Conservation (phyloP, 208 protist genomes). For the Acanthamoeba lenticulata region DNA sequence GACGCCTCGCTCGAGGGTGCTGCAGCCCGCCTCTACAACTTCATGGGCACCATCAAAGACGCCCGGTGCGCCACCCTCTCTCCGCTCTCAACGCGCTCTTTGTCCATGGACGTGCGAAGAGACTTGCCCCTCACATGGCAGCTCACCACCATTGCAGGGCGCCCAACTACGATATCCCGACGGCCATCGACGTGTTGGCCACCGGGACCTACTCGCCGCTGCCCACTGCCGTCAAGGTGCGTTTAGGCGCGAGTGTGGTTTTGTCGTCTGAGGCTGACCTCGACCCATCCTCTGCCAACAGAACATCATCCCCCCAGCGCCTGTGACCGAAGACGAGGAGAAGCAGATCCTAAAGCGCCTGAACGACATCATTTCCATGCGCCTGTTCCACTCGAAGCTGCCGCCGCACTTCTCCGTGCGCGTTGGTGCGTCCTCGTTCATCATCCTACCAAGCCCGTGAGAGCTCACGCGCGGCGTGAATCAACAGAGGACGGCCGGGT, state of each 20-base stretch:
- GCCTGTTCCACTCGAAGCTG: slow-evolving; percentile 65
- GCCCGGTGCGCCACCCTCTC: slow-evolving; percentile 8
- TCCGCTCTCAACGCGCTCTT: not conserved
- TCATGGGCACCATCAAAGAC: slow-evolving; percentile 66
- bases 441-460: too few relatives aligned
- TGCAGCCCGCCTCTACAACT: slow-evolving; percentile 62
- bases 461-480: too few relatives aligned
- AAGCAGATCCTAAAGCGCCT: slow-evolving; percentile 26
- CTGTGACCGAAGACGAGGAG: slow-evolving; percentile 63
- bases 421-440: too few relatives aligned
- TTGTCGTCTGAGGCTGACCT: not conserved
- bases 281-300: not conserved
- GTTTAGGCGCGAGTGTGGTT: not conserved
- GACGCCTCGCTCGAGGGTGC: slow-evolving; percentile 71
- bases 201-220: slow-evolving; percentile 70
- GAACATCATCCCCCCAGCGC: slow-evolving; percentile 62
- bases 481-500: slow-evolving; percentile 68
- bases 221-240: slow-evolving; percentile 67
- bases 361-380: slow-evolving; percentile 60
- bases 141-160: not conserved
- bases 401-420: slow-evolving; percentile 70
- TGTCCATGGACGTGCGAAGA: too few relatives aligned
- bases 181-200: slow-evolving; percentile 74
- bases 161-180: slow-evolving; percentile 76
- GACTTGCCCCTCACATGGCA: not conserved